Evolutionary conservation across 441 rosid species (phyloP).

Genomic region (Arabidopsis lyrata): DNA sequence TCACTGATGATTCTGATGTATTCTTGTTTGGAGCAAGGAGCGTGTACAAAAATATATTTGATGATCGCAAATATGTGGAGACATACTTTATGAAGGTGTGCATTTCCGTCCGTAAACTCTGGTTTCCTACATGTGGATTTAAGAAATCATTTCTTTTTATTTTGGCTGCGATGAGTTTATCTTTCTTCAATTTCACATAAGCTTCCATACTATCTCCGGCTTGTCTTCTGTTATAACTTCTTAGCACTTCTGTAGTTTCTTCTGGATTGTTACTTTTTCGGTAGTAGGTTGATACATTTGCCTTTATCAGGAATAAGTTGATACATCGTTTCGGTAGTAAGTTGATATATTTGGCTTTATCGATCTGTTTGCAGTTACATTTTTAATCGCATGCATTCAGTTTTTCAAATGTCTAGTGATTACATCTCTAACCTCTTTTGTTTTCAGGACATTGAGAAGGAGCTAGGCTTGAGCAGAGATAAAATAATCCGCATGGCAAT

Average conservation of each 20-base stretch:
- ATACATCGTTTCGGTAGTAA: background rate
- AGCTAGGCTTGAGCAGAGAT: conserved; percentile 88
- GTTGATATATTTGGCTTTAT: background rate
- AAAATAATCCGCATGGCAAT: conserved; percentile 87
- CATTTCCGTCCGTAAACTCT: conserved; percentile 10
- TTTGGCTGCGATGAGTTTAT: conserved; percentile 1
- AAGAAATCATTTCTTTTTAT: background rate
- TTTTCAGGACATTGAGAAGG: conserved; percentile 87
- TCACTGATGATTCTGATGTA: conserved; percentile 98
- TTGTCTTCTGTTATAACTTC: conserved; percentile 7
- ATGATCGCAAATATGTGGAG: conserved; percentile 98
- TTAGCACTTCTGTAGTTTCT: conserved; percentile 2
- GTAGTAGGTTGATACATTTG: conserved; percentile 3
- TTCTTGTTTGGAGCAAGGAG: conserved; percentile 91
- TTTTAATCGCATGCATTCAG: background rate
- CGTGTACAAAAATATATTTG: conserved; percentile 97
- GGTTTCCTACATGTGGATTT: conserved; percentile 11
- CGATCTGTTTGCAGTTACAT: conserved; percentile 12
- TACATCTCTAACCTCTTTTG: conserved; percentile 2
- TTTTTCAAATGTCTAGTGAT: conserved; percentile 6
- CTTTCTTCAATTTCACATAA: background rate
- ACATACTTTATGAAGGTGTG: conserved; percentile 91
- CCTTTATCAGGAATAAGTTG: conserved; percentile 11
- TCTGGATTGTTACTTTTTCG: conserved; percentile 14
- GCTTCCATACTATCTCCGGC: conserved; percentile 6